Percentiles rank a stretch among this genome's conserved stretches.
Evolutionary conservation across 176 grass and related monocot genomes (phyloP).

Genomic region (Cocos nucifera): DNA sequence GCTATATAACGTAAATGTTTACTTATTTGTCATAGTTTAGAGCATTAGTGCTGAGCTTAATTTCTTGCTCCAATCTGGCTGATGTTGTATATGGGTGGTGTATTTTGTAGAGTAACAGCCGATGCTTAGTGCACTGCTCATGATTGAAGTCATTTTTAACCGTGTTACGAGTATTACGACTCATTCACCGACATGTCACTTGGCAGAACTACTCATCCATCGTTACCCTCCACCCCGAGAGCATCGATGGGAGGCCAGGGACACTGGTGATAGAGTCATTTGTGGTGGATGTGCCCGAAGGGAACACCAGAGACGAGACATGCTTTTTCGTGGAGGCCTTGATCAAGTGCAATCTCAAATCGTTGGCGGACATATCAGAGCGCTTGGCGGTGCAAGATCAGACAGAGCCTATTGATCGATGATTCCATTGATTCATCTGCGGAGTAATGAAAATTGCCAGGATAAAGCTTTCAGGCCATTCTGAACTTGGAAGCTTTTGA

Average conservation of each 20-base stretch:
- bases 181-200: background rate
- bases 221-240: slow-evolving; percentile 54
- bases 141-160: too few species aligned
- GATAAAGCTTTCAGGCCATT: too few species aligned
- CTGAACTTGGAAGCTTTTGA: too few species aligned
- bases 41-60: too few species aligned
- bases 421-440: background rate
- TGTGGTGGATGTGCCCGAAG: slow-evolving; percentile 57
- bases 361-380: slow-evolving; percentile 48
- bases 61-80: too few species aligned
- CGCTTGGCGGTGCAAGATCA: slow-evolving; percentile 36
- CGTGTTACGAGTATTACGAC: too few species aligned
- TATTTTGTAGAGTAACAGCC: too few species aligned
- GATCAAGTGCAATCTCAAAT: slow-evolving; percentile 78
- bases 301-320: slow-evolving; percentile 70
- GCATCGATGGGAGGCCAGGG: slow-evolving; percentile 48
- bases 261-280: slow-evolving; percentile 77
- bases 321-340: slow-evolving; percentile 74
- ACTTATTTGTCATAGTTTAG: too few species aligned
- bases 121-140: too few species aligned
- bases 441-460: too few species aligned
- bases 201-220: slow-evolving; percentile 73
- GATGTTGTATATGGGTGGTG: too few species aligned
- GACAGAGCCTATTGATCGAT: slow-evolving; percentile 31
- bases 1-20: too few species aligned